phyloP scores from a whole-genome alignment of 371 early-diverging fungal species.

The Globomyces sp. region DNA sequence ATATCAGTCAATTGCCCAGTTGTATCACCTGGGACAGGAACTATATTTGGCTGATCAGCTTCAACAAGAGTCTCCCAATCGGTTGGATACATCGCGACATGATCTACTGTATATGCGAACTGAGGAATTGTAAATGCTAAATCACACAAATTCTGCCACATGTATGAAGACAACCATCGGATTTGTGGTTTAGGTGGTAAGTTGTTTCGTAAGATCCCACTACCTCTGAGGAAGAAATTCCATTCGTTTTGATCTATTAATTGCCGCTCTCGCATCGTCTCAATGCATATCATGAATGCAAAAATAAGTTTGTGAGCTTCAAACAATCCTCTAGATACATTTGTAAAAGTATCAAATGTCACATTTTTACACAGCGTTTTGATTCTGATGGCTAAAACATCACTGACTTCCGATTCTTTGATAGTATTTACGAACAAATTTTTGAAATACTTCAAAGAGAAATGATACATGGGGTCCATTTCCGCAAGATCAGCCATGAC shows the following conservation, averaged over 20 bases:
- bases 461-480: constrained; percentile 60
- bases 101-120: constrained; percentile 42
- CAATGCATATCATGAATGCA: constrained; percentile 55
- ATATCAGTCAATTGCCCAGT: constrained; percentile 38
- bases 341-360: constrained; percentile 47
- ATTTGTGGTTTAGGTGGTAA: constrained; percentile 41
- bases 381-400: constrained; percentile 43
- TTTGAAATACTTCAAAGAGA: constrained; percentile 58
- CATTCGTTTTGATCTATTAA: constrained; percentile 44
- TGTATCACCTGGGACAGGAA: constrained; percentile 43
- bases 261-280: constrained; percentile 45
- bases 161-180: constrained; percentile 40
- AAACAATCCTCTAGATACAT: constrained; percentile 55
- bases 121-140: constrained; percentile 35
- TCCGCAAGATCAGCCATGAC: constrained; percentile 54
- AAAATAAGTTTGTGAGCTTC: constrained; percentile 57
- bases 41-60: constrained; percentile 42
- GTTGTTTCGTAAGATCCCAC: constrained; percentile 31
- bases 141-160: constrained; percentile 52
- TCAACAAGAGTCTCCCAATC: constrained; percentile 56
- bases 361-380: constrained; percentile 46
- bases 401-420: constrained; percentile 44
- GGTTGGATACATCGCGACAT: constrained; percentile 41
- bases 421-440: constrained; percentile 54
- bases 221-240: constrained; percentile 57